phyloP scores from a whole-genome alignment of 352 stramenopile genomes.

The Globisporangium spinosum region DNA sequence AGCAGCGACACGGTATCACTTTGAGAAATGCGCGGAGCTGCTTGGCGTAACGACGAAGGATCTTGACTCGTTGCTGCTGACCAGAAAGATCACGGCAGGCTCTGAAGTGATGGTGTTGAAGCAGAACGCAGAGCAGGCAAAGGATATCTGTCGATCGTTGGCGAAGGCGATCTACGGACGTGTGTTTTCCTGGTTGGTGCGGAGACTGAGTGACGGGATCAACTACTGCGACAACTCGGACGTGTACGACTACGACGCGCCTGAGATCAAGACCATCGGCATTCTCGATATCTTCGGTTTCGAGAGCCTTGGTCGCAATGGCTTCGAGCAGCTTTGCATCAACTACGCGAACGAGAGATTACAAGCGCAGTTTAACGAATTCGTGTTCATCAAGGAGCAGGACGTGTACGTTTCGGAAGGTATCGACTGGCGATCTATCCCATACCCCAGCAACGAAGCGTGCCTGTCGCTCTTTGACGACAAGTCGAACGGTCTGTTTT shows the following conservation, averaged over 20 bases:
- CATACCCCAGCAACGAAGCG: constrained; percentile 75
- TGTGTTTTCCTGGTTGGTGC: constrained; percentile 95
- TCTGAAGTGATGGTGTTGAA: constrained; percentile 87
- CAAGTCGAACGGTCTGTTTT: constrained; percentile 75
- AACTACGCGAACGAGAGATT: constrained; percentile 82
- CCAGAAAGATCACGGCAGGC: constrained; percentile 89
- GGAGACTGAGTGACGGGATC: constrained; percentile 75
- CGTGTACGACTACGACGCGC: constrained; percentile 28
- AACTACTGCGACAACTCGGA: constrained; percentile 63
- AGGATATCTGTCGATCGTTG: constrained; percentile 91
- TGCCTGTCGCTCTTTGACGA: constrained; percentile 83
- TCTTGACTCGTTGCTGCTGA: constrained; percentile 88
- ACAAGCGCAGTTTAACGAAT: constrained; percentile 88
- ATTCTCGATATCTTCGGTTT: constrained; percentile 91
- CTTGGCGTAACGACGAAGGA: constrained; percentile 79
- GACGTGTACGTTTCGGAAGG: constrained; percentile 77
- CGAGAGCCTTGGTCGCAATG: constrained; percentile 78
- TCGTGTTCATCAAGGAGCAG: constrained; percentile 86
- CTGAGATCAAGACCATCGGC: constrained; percentile 60
- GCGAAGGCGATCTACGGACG: constrained; percentile 95
- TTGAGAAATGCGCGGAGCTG: constrained; percentile 85
- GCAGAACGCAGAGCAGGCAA: constrained; percentile 61
- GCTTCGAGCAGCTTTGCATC: constrained; percentile 81
- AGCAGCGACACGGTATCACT: constrained; percentile 31
- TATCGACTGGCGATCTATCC: constrained; percentile 84